These are phyloP conservation scores for Gynochthodes officinalis DNA, from an alignment of 257 asterid genomes.

Conservation along the genomic window DNA sequence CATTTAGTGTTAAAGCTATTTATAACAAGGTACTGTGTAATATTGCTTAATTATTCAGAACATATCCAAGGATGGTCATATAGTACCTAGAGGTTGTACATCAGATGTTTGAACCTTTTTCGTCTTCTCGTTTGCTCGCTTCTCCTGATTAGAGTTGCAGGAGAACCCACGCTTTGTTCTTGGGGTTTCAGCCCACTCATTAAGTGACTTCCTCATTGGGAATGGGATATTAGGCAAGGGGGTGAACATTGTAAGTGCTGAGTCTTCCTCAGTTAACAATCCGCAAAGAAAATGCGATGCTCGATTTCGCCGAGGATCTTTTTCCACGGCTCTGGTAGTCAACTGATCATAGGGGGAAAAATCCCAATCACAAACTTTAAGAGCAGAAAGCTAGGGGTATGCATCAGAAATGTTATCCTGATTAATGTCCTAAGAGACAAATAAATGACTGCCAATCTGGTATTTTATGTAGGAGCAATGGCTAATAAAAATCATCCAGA, in stretches of 20 bases:
- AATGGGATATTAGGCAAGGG: conserved; percentile 43
- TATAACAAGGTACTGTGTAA: not conserved
- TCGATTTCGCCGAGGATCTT: conserved; percentile 57
- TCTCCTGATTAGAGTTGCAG: conserved; percentile 32
- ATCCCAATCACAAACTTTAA: not conserved
- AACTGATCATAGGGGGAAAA: conserved; percentile 38
- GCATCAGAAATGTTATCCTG: not conserved
- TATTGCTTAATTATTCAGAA: not conserved
- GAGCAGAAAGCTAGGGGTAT: not conserved
- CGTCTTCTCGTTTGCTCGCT: conserved; percentile 26
- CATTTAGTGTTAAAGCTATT: conserved; percentile 7
- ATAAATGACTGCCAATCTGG: not conserved
- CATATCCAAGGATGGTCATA: not conserved
- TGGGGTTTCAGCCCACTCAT: conserved; percentile 32
- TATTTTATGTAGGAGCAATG: not conserved
- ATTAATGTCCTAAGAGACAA: not conserved
- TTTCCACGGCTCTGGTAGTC: conserved; percentile 50
- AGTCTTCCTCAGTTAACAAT: conserved; percentile 60
- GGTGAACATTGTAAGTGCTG: conserved; percentile 43
- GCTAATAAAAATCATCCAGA: not conserved
- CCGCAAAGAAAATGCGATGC: conserved; percentile 72
- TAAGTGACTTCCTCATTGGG: conserved; percentile 27
- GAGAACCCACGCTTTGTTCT: conserved; percentile 41
- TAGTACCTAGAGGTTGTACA: conserved; percentile 30
- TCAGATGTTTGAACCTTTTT: conserved; percentile 13